Conservation (phyloP, 1,139 yeast species). For the Wickerhamiella infanticola region DNA sequence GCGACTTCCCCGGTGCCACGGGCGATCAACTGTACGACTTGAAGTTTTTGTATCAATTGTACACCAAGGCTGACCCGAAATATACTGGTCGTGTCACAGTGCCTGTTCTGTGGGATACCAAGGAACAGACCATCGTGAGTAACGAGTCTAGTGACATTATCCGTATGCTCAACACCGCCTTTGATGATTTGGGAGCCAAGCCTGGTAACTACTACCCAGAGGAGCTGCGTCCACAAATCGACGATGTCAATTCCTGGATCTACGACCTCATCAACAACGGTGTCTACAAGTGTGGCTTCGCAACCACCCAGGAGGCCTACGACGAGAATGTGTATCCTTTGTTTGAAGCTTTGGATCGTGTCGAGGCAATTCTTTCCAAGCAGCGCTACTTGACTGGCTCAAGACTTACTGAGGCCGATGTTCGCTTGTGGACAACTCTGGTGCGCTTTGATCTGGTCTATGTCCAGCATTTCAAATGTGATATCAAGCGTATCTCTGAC, state of each 20-base stretch:
- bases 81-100: slow-evolving; percentile 78
- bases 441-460: slow-evolving; percentile 83
- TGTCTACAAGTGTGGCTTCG: slow-evolving; percentile 87
- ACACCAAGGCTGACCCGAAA: slow-evolving; percentile 58
- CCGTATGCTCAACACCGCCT: slow-evolving; percentile 63
- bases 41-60: slow-evolving; percentile 50
- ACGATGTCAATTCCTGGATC: slow-evolving; percentile 69
- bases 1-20: slow-evolving; percentile 40
- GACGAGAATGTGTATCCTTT: slow-evolving; percentile 52
- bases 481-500: slow-evolving; percentile 68
- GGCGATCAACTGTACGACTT: slow-evolving; percentile 51
- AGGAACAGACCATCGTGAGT: slow-evolving; percentile 66
- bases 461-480: slow-evolving; percentile 90
- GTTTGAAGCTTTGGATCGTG: slow-evolving; percentile 57
- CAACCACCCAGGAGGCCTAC: slow-evolving; percentile 70
- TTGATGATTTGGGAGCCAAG: slow-evolving; percentile 34
- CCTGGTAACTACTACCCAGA: slow-evolving; percentile 42
- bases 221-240: slow-evolving; percentile 39
- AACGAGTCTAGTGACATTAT: slow-evolving; percentile 84
- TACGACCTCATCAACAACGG: slow-evolving; percentile 84
- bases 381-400: slow-evolving; percentile 48
- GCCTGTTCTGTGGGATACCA: slow-evolving; percentile 85
- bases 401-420: slow-evolving; percentile 73
- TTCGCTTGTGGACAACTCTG: slow-evolving; percentile 70
- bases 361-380: slow-evolving; percentile 47